Base-by-base conservation (phyloP, 805 yeast genomes). In the Pichia membranifaciens region DNA sequence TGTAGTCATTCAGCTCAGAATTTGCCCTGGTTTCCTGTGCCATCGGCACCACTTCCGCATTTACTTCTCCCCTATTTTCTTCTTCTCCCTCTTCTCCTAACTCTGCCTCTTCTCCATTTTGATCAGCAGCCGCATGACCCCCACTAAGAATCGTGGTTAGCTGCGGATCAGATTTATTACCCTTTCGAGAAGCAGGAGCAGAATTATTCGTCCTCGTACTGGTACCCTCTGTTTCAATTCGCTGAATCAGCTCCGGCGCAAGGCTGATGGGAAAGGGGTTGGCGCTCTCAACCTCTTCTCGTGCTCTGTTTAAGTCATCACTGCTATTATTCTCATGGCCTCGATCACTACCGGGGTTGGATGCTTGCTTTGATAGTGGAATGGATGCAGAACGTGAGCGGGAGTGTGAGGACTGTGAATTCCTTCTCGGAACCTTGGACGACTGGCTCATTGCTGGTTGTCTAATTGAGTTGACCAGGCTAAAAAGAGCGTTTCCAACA, bases 381-480 rank as follows among this genome's bases (percentile, higher is more conserved):
- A 38, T n/a, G 6, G 48, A 51, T 4, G 50, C 43, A 10, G 53
- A 52, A 16, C 46, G 44, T 32, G 54, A 51, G 18, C 32, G 38
- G 5, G 45, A 41, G 5, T 29, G 20, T 13, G 48, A 46, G 15
- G 49, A 41, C 23, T 45, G 48, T 4, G 49, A 46, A 9, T 34
- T 42, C 20, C 49, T 41, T 40, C 42, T 25, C 10, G n/a, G 33
- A n/a, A 15, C 33, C 16, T 28, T n/a, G 12, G 38, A 25, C 8
- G 45, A 17, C 31, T 34, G 43, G 9, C 20, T 25, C 31, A 35
- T 23, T 23, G 22, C 20, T 10, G 43, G 43, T 21, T 41, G 45
- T 41, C 66, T 54, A 17, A 62, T 62, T 2, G 61, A 55, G 41
- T 55, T 56, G 21, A 62, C 62, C 13, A 62, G 51, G 32, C 39